Evolutionary conservation across 768 basidiomycete genomes (phyloP), one percentile per base, ranked within the genome.

Genomic region (Holtermannia corniformis): DNA sequence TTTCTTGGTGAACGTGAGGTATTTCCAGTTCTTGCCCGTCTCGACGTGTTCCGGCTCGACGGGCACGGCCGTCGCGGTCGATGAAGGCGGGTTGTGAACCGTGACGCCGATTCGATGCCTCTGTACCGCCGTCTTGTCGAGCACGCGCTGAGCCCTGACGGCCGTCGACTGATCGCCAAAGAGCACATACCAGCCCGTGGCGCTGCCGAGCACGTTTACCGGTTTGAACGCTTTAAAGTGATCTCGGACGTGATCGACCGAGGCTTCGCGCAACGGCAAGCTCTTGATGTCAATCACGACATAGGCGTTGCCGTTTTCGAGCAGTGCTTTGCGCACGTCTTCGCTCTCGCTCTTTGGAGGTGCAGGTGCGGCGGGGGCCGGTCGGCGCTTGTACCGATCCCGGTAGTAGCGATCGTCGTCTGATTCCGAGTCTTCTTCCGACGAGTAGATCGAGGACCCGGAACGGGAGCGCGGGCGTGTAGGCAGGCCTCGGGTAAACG

Each of bases 171-270:
- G 65, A 3, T 80, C 79, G 19, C 74, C 64, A 68, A 95, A 96
- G 3, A 88, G 85, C 57, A 91, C 78, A 65, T 90, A 92, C 77
- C 87, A 84, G 10, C 82, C 85, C 1, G 74, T 72, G 47, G 79
- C 78, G 67, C 86, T 85, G 56, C 80, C 79, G 1, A 89, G 74
- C 73, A 86, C 86, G 78, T 81, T 78, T 45, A 87, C 81, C 19
- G 85, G 79, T 56, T 81, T 76, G 72, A 88, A 88, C 46, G 77
- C 80, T 32, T 78, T 76, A 65, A 89, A 83, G 61, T 85, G 85
- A 51, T 70, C 74, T 56, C 72, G 66, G n/a, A 91, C 80, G 55
- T 85, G 82, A 28, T 81, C 82, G 64, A 86, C 84, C 52, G 55
- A 46, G 20, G 41, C 37, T 13, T 50, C 26, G 1, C 44, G 50